Conservation (phyloP, 805 yeast genomes). For the Jamesozyma piceae region DNA sequence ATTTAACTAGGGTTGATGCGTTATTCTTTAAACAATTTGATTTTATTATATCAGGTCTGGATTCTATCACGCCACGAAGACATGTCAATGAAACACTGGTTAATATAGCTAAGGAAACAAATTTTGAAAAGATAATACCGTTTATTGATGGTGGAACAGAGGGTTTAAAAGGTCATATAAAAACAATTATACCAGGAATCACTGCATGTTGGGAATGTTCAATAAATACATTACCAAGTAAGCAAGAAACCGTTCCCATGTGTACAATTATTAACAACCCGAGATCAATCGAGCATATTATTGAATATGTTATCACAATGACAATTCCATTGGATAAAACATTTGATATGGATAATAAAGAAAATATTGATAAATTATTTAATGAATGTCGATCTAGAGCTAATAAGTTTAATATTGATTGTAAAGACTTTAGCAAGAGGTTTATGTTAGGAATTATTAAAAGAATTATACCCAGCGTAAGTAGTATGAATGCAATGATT, state of each 20-base stretch:
- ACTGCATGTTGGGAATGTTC: slow-evolving; percentile 93
- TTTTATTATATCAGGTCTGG: slow-evolving; percentile 78
- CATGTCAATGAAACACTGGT: slow-evolving; percentile 75
- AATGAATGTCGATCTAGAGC: slow-evolving; percentile 53
- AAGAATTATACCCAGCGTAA: slow-evolving; percentile 87
- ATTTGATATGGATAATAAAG: slow-evolving; percentile 46
- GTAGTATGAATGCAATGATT: slow-evolving; percentile 85
- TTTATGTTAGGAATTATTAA: slow-evolving; percentile 82
- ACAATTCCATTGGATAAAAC: slow-evolving; percentile 53
- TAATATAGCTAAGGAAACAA: slow-evolving; percentile 47
- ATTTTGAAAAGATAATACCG: slow-evolving; percentile 45
- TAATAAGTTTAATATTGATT: slow-evolving; percentile 47
- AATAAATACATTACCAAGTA: slow-evolving; percentile 56
- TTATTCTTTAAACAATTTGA: slow-evolving; percentile 60
- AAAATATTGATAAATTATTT: slow-evolving; percentile 57
- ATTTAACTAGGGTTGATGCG: slow-evolving; percentile 53
- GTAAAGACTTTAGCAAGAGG: slow-evolving; percentile 55
- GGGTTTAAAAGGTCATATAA: slow-evolving; percentile 84
- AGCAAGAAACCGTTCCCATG: slow-evolving; percentile 56
- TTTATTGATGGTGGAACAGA: slow-evolving; percentile 93
- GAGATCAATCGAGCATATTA: slow-evolving; percentile 87
- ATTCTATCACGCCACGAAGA: slow-evolving; percentile 79
- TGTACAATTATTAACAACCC: slow-evolving; percentile 94
- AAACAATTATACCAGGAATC: slow-evolving; percentile 75
- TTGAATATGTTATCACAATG: slow-evolving; percentile 77